Conservation (phyloP, 495 filamentous ascomycete genomes). For the Tuber microsphaerosporum region DNA sequence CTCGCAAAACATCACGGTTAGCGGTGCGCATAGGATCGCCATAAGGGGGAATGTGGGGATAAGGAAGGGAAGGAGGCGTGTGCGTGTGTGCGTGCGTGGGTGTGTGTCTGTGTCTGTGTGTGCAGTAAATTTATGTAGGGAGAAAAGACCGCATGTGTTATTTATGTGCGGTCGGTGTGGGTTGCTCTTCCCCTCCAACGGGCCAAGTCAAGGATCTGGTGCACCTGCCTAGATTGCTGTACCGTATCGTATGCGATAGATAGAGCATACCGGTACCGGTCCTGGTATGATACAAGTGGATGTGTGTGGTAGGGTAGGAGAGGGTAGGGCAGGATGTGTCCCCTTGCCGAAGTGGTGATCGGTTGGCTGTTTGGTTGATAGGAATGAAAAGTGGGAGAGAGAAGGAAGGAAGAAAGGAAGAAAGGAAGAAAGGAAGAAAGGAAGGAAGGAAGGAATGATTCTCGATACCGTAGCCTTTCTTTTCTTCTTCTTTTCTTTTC, state of each 20-base stretch:
- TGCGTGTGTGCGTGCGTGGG: not conserved
- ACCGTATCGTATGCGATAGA: not conserved
- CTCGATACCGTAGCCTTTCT: too few relatives aligned
- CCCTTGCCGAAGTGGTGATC: not conserved
- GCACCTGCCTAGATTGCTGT: not conserved
- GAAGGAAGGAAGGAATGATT: not conserved
- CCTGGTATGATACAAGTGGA: not conserved
- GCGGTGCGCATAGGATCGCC: slow-evolving; percentile 1
- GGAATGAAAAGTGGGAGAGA: not conserved
- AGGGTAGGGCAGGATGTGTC: too few relatives aligned
- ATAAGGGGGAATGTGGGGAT: slow-evolving; percentile 1
- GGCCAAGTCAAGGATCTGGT: not conserved
- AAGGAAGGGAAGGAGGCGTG: not conserved
- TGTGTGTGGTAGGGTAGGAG: not conserved
- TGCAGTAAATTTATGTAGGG: not conserved
- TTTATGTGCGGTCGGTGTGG: not conserved
- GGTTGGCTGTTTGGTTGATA: not conserved
- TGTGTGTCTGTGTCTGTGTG: not conserved
- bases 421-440: too few relatives aligned
- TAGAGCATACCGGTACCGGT: not conserved
- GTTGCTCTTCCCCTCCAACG: not conserved
- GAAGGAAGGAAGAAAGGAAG: not conserved
- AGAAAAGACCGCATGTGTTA: slow-evolving; percentile 5
- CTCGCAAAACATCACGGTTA: not conserved
- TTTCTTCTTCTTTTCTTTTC: too few relatives aligned